A percentile compares a stretch with the other conserved stretches of the same genome.
phyloP scores from a whole-genome alignment of 1,139 yeast species.

The Taphrina flavorubra region DNA sequence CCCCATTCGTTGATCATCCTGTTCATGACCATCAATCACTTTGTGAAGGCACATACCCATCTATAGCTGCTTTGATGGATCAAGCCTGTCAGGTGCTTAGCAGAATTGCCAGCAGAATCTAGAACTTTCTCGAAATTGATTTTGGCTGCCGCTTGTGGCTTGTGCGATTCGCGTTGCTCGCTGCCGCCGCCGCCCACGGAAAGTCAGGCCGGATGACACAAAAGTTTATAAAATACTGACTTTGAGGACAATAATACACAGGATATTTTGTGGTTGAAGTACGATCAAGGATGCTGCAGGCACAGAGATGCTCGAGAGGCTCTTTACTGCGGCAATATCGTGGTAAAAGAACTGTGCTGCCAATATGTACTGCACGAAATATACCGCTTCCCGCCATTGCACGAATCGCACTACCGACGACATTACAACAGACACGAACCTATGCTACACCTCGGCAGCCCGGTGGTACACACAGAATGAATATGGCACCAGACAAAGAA shows the following conservation, averaged over 20 bases:
- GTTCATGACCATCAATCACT: no score
- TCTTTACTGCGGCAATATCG: background rate
- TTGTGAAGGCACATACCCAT: no score
- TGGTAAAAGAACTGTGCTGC: background rate
- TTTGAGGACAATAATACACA: no score
- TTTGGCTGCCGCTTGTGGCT: conserved; percentile 22
- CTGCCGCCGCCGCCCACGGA: background rate
- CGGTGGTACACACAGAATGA: conserved; percentile 44
- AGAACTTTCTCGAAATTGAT: conserved; percentile 15
- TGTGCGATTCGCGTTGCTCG: conserved; percentile 1
- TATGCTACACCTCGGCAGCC: conserved; percentile 42
- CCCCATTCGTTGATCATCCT: no score
- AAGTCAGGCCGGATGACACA: background rate
- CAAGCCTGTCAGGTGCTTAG: background rate
- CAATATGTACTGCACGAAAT: background rate
- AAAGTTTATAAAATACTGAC: background rate
- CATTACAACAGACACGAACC: conserved; percentile 7
- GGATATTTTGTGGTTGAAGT: background rate
- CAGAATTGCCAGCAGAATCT: conserved; percentile 18
- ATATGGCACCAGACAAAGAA: conserved; percentile 50
- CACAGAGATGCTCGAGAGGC: background rate
- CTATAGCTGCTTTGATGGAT: no score
- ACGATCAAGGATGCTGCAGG: conserved; percentile 1
- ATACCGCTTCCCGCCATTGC: background rate
- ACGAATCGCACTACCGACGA: background rate